Base-by-base conservation (phyloP, 768 basidiomycete genomes). In the Mycena vulgaris region DNA sequence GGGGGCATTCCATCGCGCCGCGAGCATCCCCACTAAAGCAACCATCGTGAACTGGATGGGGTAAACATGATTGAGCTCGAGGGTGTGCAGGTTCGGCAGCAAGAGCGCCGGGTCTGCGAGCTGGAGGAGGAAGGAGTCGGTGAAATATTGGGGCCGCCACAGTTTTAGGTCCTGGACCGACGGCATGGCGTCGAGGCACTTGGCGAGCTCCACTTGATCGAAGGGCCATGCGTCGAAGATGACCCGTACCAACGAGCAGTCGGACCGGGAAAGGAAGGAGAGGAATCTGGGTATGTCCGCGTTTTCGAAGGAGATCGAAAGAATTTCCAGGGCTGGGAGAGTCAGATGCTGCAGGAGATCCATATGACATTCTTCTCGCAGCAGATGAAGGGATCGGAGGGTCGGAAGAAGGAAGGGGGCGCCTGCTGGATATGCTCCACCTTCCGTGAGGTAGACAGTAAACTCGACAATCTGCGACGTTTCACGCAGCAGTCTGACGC, bases 181-280 rank as follows among this genome's bases (percentile, higher is more conserved):
- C 39, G 63, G 52, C 39, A 64, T 53, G 21, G 63, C 63, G 5
- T 2, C 52, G 42, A 64, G 37, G 31, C 63, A 64, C n/a, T 47
- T 27, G 2, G 31, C 13, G 30, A 64, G 63, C 39, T 55, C 40
- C 45, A 6, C 7, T 30, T 64, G 40, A 13, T 55, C 31, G 27
- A 64, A 64, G 21, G 39, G 37, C 63, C 63, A 64, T 5, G 63
- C 63, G 53, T 64, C 63, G 30, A 64, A 55, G 40, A 64, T 64
- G 40, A 55, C 37, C 8, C 31, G 40, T 11, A 13, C 30, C 52
- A 64, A 55, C 21, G 63, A 17, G 19, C 63, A 64, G 63, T 19
- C 28, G 37, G 63, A 64, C 5, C 63, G 63, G 2, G 63, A 45
- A 16, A 64, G 63, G 52, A 64, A 64, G 52, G 39, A 16, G 9